phyloP scores from a whole-genome alignment of 805 yeast genomes.

The Kregervanrija pseudodelftensis region DNA sequence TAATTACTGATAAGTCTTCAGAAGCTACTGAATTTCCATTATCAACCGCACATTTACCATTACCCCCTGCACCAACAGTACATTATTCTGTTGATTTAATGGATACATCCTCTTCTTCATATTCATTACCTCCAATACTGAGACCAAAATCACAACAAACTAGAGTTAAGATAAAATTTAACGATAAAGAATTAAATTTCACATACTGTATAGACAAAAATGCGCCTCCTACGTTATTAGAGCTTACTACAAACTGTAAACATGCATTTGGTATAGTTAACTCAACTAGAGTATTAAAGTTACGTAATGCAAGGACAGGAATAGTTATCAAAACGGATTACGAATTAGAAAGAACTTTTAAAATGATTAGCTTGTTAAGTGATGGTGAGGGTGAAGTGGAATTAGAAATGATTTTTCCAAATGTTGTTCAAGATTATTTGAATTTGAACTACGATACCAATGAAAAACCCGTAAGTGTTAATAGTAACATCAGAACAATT shows the following conservation, averaged over 20 bases:
- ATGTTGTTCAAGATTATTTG: slow-evolving; percentile 21
- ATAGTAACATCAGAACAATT: background rate
- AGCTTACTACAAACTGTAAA: slow-evolving; percentile 71
- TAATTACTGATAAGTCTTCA: background rate
- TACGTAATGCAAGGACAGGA: slow-evolving; percentile 27
- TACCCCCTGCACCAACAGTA: slow-evolving; percentile 7
- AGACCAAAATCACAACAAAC: slow-evolving; percentile 16
- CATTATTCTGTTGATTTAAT: background rate
- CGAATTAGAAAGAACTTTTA: slow-evolving; percentile 41
- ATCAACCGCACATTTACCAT: slow-evolving; percentile 11
- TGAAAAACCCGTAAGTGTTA: slow-evolving; percentile 1
- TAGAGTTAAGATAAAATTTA: slow-evolving; percentile 43
- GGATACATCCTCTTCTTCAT: background rate
- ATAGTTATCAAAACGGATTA: slow-evolving; percentile 34
- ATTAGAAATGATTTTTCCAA: slow-evolving; percentile 32
- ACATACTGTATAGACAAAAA: slow-evolving; percentile 55
- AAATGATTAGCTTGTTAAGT: slow-evolving; percentile 13
- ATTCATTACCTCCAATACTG: slow-evolving; percentile 7
- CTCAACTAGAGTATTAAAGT: slow-evolving; percentile 27
- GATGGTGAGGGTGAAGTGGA: slow-evolving; percentile 27
- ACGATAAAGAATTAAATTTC: slow-evolving; percentile 52
- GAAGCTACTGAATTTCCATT: slow-evolving; percentile 11
- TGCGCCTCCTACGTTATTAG: slow-evolving; percentile 75
- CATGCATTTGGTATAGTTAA: slow-evolving; percentile 57
- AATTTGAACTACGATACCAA: slow-evolving; percentile 21